Conservation (phyloP, 2,329 filamentous ascomycete species). For the Venturia asperata region DNA sequence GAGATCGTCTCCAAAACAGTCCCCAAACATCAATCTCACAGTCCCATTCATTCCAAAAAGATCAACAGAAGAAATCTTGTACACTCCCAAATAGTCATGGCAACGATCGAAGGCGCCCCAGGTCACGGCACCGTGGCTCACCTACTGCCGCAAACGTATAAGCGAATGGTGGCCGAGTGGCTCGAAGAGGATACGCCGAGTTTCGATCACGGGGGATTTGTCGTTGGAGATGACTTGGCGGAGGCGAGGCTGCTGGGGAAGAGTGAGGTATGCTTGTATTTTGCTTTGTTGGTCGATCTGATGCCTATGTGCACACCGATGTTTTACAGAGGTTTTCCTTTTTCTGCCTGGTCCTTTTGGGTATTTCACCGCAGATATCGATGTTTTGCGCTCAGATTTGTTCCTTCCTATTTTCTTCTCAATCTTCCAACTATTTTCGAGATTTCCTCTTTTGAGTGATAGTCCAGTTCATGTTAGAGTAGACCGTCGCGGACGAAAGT, state of each 20-base stretch:
- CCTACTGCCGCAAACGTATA: slow-evolving; percentile 80
- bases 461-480: too few relatives aligned
- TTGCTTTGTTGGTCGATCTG: neutral
- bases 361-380: too few relatives aligned
- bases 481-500: too few relatives aligned
- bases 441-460: too few relatives aligned
- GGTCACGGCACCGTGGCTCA: slow-evolving; percentile 56
- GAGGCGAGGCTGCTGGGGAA: slow-evolving; percentile 51
- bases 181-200: slow-evolving; percentile 93
- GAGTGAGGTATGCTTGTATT: slow-evolving; percentile 37
- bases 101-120: slow-evolving; percentile 45
- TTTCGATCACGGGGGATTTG: slow-evolving; percentile 95
- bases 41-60: neutral
- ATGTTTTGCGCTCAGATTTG: too few relatives aligned
- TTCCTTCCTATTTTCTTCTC: too few relatives aligned
- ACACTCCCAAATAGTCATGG: neutral
- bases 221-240: slow-evolving; percentile 64
- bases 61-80: neutral
- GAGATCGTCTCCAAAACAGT: neutral
- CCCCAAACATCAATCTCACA: neutral
- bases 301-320: too few relatives aligned
- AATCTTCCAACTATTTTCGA: too few relatives aligned
- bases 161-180: slow-evolving; percentile 72
- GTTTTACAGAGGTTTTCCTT: neutral
- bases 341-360: neutral